Conservation (phyloP, 495 filamentous ascomycete genomes). For the Aspergillus cavernicola region DNA sequence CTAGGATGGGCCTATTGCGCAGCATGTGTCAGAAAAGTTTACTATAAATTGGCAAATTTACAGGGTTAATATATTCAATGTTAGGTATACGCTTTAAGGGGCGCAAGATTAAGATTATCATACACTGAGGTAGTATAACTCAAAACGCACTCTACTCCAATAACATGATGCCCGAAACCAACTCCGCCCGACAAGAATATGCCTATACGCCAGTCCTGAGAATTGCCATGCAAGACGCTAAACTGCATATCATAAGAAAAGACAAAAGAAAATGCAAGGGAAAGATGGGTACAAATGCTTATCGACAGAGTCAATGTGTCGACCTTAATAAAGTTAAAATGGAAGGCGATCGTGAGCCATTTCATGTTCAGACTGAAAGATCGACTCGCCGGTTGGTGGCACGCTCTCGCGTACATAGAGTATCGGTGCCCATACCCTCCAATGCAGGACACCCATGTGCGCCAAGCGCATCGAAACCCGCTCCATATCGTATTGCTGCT, state of each 20-base stretch:
- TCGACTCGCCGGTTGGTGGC: constrained; percentile 21
- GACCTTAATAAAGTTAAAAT: constrained; percentile 7
- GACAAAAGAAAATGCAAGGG: constrained; percentile 5
- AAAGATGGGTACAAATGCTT: background rate
- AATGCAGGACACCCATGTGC: constrained; percentile 78
- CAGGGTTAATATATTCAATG: too few relatives aligned
- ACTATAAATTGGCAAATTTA: too few relatives aligned
- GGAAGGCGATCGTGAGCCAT: constrained; percentile 9
- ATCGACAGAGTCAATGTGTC: background rate
- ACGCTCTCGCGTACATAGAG: constrained; percentile 52
- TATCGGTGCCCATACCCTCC: constrained; percentile 78
- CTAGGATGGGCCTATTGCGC: too few relatives aligned
- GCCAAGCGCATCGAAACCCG: constrained; percentile 71
- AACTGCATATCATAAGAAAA: constrained; percentile 27
- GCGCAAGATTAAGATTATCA: too few relatives aligned
- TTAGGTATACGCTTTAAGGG: too few relatives aligned
- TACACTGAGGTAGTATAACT: background rate
- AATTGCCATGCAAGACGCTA: constrained; percentile 35
- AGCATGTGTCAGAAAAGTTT: too few relatives aligned
- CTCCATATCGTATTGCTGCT: constrained; percentile 49
- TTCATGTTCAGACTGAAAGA: constrained; percentile 12
- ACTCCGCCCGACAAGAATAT: constrained; percentile 12
- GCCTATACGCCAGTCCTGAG: constrained; percentile 18
- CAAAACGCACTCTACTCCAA: constrained; percentile 11
- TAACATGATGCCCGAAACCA: constrained; percentile 4